A percentile compares a stretch with the other conserved stretches of the same genome.
phyloP scores from a whole-genome alignment of 148 eudicot genomes.

The Arbutus unedo region DNA sequence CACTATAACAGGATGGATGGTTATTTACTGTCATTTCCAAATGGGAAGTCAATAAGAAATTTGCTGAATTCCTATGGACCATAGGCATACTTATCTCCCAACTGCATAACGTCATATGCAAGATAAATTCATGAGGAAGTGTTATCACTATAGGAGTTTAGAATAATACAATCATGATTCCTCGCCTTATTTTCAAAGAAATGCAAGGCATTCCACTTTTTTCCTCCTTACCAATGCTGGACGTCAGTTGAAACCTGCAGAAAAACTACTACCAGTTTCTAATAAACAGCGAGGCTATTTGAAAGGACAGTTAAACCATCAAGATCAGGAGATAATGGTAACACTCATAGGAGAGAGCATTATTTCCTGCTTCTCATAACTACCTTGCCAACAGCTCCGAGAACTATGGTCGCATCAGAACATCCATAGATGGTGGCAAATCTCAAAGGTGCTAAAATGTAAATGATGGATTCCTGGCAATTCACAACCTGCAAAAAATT shows the following conservation, averaged over 20 bases:
- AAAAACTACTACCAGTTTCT: neutral
- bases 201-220: neutral
- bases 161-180: neutral
- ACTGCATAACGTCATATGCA: neutral
- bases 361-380: neutral
- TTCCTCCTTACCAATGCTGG: no score
- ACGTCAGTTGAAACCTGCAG: neutral
- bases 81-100: neutral
- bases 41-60: no score
- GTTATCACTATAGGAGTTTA: neutral
- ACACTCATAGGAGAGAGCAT: neutral
- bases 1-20: neutral
- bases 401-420: conserved; percentile 91
- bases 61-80: neutral
- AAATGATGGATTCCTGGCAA: conserved; percentile 90
- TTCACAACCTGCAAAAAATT: conserved; percentile 62
- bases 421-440: conserved; percentile 95
- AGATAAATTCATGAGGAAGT: neutral
- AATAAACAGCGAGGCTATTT: neutral
- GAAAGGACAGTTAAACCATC: neutral
- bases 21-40: neutral
- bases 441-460: conserved; percentile 82
- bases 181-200: neutral
- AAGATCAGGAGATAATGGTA: conserved; percentile 2
- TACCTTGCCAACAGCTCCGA: conserved; percentile 99